These are phyloP conservation scores for Tylopilus plumbeoviolaceoides DNA, from an alignment of 768 basidiomycete genomes.

Conservation along the genomic window DNA sequence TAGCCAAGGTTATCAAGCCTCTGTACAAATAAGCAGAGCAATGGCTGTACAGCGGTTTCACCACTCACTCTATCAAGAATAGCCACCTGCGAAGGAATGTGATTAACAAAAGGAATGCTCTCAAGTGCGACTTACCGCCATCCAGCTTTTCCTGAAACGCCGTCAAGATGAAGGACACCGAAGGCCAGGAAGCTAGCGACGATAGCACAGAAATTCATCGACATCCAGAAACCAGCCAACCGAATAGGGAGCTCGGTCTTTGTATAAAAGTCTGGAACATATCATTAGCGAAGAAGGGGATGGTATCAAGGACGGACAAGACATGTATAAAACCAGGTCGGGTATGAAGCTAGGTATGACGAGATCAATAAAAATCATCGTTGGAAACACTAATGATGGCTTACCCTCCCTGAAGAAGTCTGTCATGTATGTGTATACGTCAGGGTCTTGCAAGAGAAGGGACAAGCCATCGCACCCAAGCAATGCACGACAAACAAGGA, in stretches of 20 bases:
- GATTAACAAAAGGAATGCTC: neutral
- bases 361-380: neutral
- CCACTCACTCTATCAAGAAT: constrained; percentile 30
- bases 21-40: neutral
- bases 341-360: constrained; percentile 43
- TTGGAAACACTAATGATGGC: neutral
- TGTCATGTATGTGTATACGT: constrained; percentile 6
- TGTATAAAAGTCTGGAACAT: constrained; percentile 44
- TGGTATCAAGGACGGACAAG: constrained; percentile 37
- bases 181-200: constrained; percentile 61
- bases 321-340: constrained; percentile 58
- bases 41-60: neutral
- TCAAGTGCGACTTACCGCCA: constrained; percentile 10
- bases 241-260: constrained; percentile 49
- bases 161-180: constrained; percentile 43
- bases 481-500: constrained; percentile 45
- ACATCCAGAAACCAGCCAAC: constrained; percentile 68
- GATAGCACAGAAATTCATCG: constrained; percentile 52
- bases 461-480: constrained; percentile 34
- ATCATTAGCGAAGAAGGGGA: neutral
- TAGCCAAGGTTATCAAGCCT: constrained; percentile 41
- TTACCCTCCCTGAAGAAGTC: constrained; percentile 46
- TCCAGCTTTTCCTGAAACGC: constrained; percentile 10
- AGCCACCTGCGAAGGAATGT: constrained; percentile 31
- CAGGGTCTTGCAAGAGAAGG: neutral